phyloP scores from a whole-genome alignment of 768 basidiomycete genomes.

The Sistotremastrum niveocremeum region DNA sequence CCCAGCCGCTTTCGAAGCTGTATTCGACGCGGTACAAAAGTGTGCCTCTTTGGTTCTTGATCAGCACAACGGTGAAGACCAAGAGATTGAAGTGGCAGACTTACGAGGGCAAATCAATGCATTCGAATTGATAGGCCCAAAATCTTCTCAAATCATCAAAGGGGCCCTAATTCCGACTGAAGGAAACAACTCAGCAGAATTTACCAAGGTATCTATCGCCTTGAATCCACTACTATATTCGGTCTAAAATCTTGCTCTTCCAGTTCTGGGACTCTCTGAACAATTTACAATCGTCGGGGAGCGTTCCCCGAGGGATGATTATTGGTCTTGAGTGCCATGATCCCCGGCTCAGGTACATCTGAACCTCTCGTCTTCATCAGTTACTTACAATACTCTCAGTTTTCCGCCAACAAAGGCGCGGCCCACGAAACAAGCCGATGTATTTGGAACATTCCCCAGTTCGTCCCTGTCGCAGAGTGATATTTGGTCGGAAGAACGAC shows the following conservation, averaged over 20 bases:
- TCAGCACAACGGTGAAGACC: conserved; percentile 15
- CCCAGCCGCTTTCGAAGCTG: conserved; percentile 52
- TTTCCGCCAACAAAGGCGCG: conserved; percentile 76
- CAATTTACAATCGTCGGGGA: conserved; percentile 48
- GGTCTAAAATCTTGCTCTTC: background rate
- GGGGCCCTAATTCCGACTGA: conserved; percentile 34
- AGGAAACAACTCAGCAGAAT: conserved; percentile 37
- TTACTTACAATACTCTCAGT: conserved; percentile 23
- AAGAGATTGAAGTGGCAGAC: conserved; percentile 53
- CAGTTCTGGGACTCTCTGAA: conserved; percentile 60
- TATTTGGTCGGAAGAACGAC: conserved; percentile 55
- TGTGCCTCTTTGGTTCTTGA: conserved; percentile 40
- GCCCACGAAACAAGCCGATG: conserved; percentile 16
- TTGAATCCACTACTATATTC: background rate
- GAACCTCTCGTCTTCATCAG: background rate
- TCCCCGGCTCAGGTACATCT: conserved; percentile 62
- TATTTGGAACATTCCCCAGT: conserved; percentile 38
- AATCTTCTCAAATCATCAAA: conserved; percentile 50
- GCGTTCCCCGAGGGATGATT: conserved; percentile 60
- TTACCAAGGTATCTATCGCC: conserved; percentile 35
- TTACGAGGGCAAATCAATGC: conserved; percentile 57
- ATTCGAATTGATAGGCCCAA: conserved; percentile 87
- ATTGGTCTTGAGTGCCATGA: conserved; percentile 74
- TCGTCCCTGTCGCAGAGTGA: conserved; percentile 45
- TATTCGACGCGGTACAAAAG: conserved; percentile 35